phyloP scores from a whole-genome alignment of 2,329 filamentous ascomycete genomes.

The Magnaporthales sp. region DNA sequence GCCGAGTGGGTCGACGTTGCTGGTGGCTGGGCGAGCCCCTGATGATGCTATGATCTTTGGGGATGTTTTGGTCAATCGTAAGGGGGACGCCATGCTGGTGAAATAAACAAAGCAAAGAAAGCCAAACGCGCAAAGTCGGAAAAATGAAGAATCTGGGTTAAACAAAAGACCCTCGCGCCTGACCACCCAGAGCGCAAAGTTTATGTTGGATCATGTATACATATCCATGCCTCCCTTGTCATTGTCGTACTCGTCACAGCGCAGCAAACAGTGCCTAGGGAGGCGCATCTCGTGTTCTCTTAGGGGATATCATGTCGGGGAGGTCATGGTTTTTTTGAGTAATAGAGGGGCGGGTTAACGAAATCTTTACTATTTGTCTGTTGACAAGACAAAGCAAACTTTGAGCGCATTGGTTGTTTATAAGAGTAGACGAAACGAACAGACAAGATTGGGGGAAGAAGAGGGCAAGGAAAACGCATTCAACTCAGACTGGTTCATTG shows the following conservation, averaged over 20 bases:
- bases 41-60: slow-evolving; percentile 8
- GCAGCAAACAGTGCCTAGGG: not conserved
- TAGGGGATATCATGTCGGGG: not conserved
- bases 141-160: not conserved
- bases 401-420: not conserved
- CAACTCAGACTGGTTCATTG: not conserved
- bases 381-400: not conserved
- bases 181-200: not conserved
- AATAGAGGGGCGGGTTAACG: not conserved
- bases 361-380: not conserved
- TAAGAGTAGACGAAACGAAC: not conserved
- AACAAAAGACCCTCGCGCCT: not conserved
- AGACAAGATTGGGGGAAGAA: too few species aligned
- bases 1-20: slow-evolving; percentile 96
- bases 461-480: not conserved
- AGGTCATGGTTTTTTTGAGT: not conserved
- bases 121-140: not conserved
- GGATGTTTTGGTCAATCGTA: too few species aligned
- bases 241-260: not conserved
- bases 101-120: not conserved
- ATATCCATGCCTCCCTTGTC: not conserved
- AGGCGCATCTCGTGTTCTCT: not conserved
- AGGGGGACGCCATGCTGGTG: not conserved
- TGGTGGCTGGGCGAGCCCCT: slow-evolving; percentile 71
- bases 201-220: not conserved